Conservation (phyloP, 352 stramenopile species). For the Pythium scleroteichum region DNA sequence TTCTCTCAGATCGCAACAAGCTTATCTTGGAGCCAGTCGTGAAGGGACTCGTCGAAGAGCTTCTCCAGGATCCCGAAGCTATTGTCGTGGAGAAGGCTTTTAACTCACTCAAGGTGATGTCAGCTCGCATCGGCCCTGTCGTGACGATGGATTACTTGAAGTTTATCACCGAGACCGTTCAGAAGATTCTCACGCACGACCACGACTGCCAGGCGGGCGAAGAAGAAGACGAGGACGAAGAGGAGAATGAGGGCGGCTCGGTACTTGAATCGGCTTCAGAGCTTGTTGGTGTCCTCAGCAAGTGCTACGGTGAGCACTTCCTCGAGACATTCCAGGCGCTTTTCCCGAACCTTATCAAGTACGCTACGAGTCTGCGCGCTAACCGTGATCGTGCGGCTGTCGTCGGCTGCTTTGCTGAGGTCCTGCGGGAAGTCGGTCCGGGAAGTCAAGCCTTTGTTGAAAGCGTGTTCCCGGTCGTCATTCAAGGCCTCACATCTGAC, state of each 20-base stretch:
- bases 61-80: conserved; percentile 81
- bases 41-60: conserved; percentile 72
- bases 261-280: conserved; percentile 93
- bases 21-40: conserved; percentile 78
- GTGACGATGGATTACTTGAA: conserved; percentile 92
- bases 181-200: conserved; percentile 87
- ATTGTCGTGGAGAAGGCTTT: conserved; percentile 95
- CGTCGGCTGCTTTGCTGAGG: conserved; percentile 94
- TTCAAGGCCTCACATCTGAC: conserved; percentile 89
- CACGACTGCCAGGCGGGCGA: conserved; percentile 90
- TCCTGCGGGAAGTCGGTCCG: conserved; percentile 90
- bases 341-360: conserved; percentile 89
- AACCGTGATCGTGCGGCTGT: conserved; percentile 92
- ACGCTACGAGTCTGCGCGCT: conserved; percentile 89
- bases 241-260: conserved; percentile 94
- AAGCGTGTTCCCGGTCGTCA: conserved; percentile 89
- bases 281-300: conserved; percentile 91
- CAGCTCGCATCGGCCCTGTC: conserved; percentile 88
- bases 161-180: conserved; percentile 80
- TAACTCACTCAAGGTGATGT: conserved; percentile 95
- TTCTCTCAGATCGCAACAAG: conserved; percentile 77
- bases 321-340: conserved; percentile 89
- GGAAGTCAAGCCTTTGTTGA: conserved; percentile 83
- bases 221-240: conserved; percentile 84
- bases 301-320: conserved; percentile 94